Base-by-base conservation (phyloP, 331 rosid genomes). In the Cydonia oblonga region DNA sequence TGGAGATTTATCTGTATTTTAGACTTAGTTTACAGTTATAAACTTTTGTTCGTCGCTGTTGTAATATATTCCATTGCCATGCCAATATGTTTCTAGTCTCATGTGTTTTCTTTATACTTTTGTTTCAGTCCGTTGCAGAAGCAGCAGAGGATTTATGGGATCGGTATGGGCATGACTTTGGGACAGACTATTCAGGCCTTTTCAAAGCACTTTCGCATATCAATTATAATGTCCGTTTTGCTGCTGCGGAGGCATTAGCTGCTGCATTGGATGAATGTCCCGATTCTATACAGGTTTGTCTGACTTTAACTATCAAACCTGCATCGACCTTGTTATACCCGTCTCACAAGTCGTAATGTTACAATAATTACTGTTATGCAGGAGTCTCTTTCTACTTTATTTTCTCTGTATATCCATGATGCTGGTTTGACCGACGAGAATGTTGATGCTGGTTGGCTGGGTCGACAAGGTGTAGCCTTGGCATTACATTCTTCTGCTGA, bases 71-170 rank as follows among this genome's bases (percentile, higher is more conserved):
- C 26, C 1, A 9, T 22, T 8, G 8, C 14, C 61, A 29, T 52
- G 57, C 10, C 1, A 52, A 52, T 19, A 28, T 19, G 20, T 29
- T 56, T 52, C 64, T 59, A 3, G 64, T 9, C 65, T 56, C 5
- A 46, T 70, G 13, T 20, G 32, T 68, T 63, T 30, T 22, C 44
- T 44, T 52, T 68, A 32, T 82, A 51, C 66, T 26, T 19, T 60
- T 76, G 66, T 54, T 60, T 52, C 96, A 93, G 98, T 84, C 86
- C 35, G 92, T 91, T 78, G 98, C 98, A 72, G 92, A 88, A 85
- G 86, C 81, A 18, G 96, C 98, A 35, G 98, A 93, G 78, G 97
- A 86, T 79, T 78, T 93, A 70, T 93, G 97, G 98, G 98, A 93
- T 84, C 97, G 93, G 72, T 93, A 93, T 73, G 96, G 97, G 49